Evolutionary conservation across 345 rosid genomes (phyloP).

Genomic region (Hibiscus tridactylites): DNA sequence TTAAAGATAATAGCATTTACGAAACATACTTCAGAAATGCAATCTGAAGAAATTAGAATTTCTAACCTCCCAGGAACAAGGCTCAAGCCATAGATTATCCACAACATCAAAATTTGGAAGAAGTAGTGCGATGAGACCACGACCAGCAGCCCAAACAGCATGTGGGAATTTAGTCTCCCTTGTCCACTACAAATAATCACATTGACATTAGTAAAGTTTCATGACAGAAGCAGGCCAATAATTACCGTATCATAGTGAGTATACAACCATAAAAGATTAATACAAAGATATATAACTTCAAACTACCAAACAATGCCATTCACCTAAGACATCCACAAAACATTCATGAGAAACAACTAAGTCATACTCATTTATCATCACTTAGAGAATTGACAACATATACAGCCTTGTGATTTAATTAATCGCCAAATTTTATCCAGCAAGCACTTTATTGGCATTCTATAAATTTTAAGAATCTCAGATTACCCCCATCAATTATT

Average conservation of each 20-base stretch:
- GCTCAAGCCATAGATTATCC: constrained; percentile 89
- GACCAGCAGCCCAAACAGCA: constrained; percentile 97
- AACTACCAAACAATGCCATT: background rate
- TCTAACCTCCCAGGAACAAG: constrained; percentile 79
- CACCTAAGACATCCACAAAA: background rate
- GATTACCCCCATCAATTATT: background rate
- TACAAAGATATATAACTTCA: background rate
- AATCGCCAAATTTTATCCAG: background rate
- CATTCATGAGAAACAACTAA: background rate
- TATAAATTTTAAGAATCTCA: background rate
- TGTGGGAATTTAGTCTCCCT: constrained; percentile 84
- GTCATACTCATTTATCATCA: background rate
- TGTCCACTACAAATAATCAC: constrained; percentile 50
- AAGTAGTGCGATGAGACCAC: constrained; percentile 68
- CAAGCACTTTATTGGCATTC: background rate
- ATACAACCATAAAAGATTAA: background rate
- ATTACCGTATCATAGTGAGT: background rate
- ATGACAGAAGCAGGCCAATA: background rate
- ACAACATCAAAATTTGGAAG: constrained; percentile 81
- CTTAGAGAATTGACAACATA: background rate
- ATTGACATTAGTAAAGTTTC: constrained; percentile 10
- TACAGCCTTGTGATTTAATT: background rate
- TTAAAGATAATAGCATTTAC: background rate
- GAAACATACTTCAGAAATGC: background rate
- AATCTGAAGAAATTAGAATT: background rate